Evolutionary conservation across 805 yeast genomes (phyloP), one percentile per base, ranked within the genome.

Genomic region (Schwanniomyces sp.): DNA sequence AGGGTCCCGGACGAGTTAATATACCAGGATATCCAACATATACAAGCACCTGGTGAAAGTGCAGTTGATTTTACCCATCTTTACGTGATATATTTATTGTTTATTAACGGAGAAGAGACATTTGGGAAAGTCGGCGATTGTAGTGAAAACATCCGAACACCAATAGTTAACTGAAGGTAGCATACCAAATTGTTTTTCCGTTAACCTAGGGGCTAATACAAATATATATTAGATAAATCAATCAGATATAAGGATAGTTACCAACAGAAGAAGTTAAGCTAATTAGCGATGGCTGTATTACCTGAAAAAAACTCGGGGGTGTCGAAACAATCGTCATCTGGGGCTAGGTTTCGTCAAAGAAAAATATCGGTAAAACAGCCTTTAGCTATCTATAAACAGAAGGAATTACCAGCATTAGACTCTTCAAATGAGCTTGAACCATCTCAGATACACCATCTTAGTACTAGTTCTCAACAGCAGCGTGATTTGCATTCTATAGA

Each of bases 361-460:
- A 94, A 94, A 70, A 91, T 92, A 55, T 86, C 96, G 41, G 94
- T 91, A 41, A 94, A 91, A 66, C 96, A 91, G 64, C 82, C 88
- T 9, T 78, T 92, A 48, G 85, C 85, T 50, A 85, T 92, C 7
- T 79, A 85, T 63, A 79, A 80, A 61, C 96, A 89, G 56, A 72
- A 76, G 47, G 97, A 92, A 58, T 70, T 92, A 43, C 92, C 96
- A 0, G 87, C 87, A 53, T 63, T 85, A 40, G 96, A 91, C 52
- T 48, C 56, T 36, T 55, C 57, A 18, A 66, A 57, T 56, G 77
- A 73, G 43, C 57, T 73, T 32, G 78, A 73, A 51, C 76, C 73
- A 10, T 63, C 70, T 44, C 76, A 73, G 46, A 62, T 73, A 27
- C 67, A 70, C 54, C 78, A 73, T 53, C 59, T 73, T 36, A 70